phyloP scores from a whole-genome alignment of 169 alveolate genomes.

The Cryptosporidium andersoni region DNA sequence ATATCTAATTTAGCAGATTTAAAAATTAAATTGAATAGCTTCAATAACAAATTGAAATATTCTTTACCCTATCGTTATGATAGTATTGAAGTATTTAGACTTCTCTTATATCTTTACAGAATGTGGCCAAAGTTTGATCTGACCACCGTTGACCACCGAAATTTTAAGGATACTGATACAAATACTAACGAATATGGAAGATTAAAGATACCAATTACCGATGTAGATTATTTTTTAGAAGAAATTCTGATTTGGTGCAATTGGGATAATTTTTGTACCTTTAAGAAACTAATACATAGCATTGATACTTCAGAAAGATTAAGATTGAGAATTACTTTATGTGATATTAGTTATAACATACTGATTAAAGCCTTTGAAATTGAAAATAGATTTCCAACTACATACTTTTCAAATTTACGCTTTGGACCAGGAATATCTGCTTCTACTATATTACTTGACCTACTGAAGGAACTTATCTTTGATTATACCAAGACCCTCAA shows the following conservation, averaged over 20 bases:
- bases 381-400: slow-evolving; percentile 13
- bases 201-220: no score
- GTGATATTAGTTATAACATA: not conserved
- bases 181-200: no score
- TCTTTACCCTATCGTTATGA: no score
- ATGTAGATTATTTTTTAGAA: no score
- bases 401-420: not conserved
- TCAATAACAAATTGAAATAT: no score
- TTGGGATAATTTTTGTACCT: slow-evolving; percentile 37
- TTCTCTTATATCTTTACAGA: no score
- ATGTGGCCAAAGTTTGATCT: no score
- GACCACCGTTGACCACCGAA: no score
- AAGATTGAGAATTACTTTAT: not conserved
- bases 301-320: not conserved
- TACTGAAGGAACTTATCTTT: not conserved
- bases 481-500: not conserved
- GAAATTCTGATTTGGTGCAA: not conserved
- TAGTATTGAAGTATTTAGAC: no score
- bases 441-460: slow-evolving; percentile 21
- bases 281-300: slow-evolving; percentile 9
- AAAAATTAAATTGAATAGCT: no score
- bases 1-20: no score
- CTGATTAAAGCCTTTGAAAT: slow-evolving; percentile 3
- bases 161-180: no score
- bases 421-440: not conserved